Evolutionary conservation across 1,284 basidiomycete genomes (phyloP), one percentile per base, ranked within the genome.

Genomic region (Pascua sp.): DNA sequence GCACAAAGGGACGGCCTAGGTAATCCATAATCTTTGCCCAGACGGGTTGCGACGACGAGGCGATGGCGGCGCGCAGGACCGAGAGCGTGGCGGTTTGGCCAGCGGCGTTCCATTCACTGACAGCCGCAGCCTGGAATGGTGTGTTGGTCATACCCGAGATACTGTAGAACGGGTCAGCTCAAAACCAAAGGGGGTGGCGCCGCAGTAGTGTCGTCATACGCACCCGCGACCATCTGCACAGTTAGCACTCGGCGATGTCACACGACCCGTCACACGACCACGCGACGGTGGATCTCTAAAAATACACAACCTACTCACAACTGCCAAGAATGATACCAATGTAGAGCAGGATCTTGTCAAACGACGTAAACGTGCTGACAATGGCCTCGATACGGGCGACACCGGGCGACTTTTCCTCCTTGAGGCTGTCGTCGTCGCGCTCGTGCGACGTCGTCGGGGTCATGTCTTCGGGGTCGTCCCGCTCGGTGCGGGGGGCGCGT

Each of bases 1-100:
- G 88, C 0, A 88, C 78, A 57, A 80, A 78, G 1, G 77, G 78
- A 46, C 81, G 77, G 4, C 81, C 81, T 11, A 80, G 68, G 37
- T 88, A 83, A 68, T 91, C 89, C 5, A 87, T 84, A 38, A 90
- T 73, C 75, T 90, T 90, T 3, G 89, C 89, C 65, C 89, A 86
- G 44, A 89, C 81, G 1, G 89, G 89, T 76, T 91, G 91, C 32
- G 87, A 83, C 40, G 85, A 80, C 17, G 85, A 84, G 51, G 84
- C 78, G 55, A 81, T 78, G 67, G 81, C 79, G 1, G 78, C 76
- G 43, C 54, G 54, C 32, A 45, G 48, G 15, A 60, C 58, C 17
- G 43, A 43, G 40, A 60, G 47, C 11, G 43, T 56, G 0, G 58
- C 42, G 1, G 48, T 37, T 17, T 56, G 50, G 18, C 43, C 54